A percentile compares a stretch with the other conserved stretches of the same genome.
phyloP scores from a whole-genome alignment of 352 stramenopile genomes.

The Phytopythium boreale region DNA sequence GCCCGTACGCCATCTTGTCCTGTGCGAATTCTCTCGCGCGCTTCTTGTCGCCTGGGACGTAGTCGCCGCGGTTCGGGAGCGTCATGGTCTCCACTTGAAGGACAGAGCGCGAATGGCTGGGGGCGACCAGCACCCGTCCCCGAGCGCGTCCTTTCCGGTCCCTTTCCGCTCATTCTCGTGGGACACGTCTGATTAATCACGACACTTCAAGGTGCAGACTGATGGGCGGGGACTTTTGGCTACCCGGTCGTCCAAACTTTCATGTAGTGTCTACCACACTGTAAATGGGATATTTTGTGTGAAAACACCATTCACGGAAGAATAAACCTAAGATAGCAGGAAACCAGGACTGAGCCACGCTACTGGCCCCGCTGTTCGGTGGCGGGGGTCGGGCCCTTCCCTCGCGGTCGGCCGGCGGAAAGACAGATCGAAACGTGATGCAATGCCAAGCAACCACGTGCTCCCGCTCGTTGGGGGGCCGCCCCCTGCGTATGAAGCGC shows the following conservation, averaged over 20 bases:
- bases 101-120: slow-evolving; percentile 12
- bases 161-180: background rate
- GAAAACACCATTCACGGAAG: background rate
- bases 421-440: slow-evolving; percentile 3
- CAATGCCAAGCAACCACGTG: slow-evolving; percentile 12
- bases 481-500: slow-evolving; percentile 33
- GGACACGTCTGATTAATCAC: too few species aligned
- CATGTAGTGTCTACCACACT: background rate
- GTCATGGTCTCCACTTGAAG: slow-evolving; percentile 32
- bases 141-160: background rate
- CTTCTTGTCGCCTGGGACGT: slow-evolving; percentile 43
- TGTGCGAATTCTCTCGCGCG: slow-evolving; percentile 24
- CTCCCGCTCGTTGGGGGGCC: slow-evolving; percentile 8
- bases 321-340: background rate
- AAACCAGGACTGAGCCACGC: background rate
- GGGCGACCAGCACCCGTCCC: background rate
- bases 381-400: background rate
- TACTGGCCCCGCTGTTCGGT: background rate
- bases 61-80: slow-evolving; percentile 55
- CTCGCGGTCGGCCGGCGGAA: too few species aligned
- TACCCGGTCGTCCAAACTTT: background rate
- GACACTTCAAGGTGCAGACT: background rate
- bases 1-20: background rate
- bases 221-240: background rate
- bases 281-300: too few species aligned